Conservation (phyloP, 164 flowering plant species). For the Taxillus chinensis region DNA sequence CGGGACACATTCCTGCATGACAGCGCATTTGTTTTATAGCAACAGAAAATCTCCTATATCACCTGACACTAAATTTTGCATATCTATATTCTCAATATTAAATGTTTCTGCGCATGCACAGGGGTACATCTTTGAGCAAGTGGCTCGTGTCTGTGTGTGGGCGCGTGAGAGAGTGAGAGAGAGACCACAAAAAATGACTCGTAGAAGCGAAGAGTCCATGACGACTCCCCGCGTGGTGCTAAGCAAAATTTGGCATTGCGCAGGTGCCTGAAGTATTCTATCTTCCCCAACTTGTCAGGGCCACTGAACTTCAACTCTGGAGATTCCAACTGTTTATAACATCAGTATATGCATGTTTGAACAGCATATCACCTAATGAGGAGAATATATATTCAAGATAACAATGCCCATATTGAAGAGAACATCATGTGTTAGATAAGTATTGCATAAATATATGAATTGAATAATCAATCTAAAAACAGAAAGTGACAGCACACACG, state of each 20-base stretch:
- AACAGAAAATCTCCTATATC: constrained; percentile 1
- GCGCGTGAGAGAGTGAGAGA: constrained; percentile 24
- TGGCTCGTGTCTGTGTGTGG: neutral
- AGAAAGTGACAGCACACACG: no score
- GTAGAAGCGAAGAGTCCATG: constrained; percentile 94
- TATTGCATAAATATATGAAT: neutral
- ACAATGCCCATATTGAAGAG: neutral
- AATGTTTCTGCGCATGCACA: no score
- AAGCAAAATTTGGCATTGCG: constrained; percentile 94
- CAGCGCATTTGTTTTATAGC: constrained; percentile 6
- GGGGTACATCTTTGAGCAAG: neutral
- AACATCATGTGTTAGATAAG: neutral
- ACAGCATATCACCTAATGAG: neutral
- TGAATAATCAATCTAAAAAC: neutral
- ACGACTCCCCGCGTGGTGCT: constrained; percentile 98
- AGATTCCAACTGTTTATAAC: constrained; percentile 83
- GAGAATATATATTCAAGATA: neutral
- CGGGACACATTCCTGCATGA: constrained; percentile 84
- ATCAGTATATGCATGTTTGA: constrained; percentile 22
- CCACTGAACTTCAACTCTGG: constrained; percentile 90
- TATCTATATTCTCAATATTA: no score
- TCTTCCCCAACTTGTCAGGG: constrained; percentile 67
- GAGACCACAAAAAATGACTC: constrained; percentile 90
- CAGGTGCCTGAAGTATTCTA: constrained; percentile 75
- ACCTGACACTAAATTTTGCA: no score